Base-by-base conservation (phyloP, 2,329 filamentous ascomycete species). In the Sphaerulina musiva region DNA sequence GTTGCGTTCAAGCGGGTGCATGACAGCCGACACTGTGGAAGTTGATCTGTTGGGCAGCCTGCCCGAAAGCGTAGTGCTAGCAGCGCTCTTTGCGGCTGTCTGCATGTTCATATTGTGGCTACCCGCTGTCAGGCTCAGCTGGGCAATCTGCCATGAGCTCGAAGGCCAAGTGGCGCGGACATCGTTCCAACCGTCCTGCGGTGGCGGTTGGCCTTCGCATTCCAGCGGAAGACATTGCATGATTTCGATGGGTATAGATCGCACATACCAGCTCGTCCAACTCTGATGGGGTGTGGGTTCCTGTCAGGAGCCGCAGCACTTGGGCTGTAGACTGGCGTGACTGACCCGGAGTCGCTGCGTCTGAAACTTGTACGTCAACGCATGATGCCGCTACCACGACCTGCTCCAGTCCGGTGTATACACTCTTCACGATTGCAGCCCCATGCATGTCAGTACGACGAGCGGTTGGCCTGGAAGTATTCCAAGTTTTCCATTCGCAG, bases 301-400 rank as follows among this genome's bases (percentile, higher is more conserved):
- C 32, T 12, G 32, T 8, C 32, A 8, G 11, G 11, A 36, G 32
- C 8, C 8, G 8, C 32, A 12, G 4, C 32, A 36, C 32, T 12
- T 12, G 11, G 11, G 32, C 32, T 36, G 32, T 9, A 12, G 32
- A 36, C 32, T 36, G 32, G 11, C 32, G 32, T 12, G 32, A 36
- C 32, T 36, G 5, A 43, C 11, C 9, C 9, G 9, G 9, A 17
- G 39, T 50, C 7, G 29, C 20, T 29, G 29, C 26, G 48, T 20
- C 29, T 38, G 17, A 50, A 44, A 44, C 48, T 32, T 6, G 39
- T 31, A 26, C 38, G 23, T 45, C 36, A 48, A 51, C 49, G 54
- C 54, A 38, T 32, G 40, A 43, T 42, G 12, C 54, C 49, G 54
- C 34, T 6, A 36, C 46, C 45, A 48, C 26, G 45, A 53, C 49